A percentile compares a stretch with the other conserved stretches of the same genome.
Conservation (phyloP, 2,329 filamentous ascomycete genomes). For the Lachnellula willkommii region DNA sequence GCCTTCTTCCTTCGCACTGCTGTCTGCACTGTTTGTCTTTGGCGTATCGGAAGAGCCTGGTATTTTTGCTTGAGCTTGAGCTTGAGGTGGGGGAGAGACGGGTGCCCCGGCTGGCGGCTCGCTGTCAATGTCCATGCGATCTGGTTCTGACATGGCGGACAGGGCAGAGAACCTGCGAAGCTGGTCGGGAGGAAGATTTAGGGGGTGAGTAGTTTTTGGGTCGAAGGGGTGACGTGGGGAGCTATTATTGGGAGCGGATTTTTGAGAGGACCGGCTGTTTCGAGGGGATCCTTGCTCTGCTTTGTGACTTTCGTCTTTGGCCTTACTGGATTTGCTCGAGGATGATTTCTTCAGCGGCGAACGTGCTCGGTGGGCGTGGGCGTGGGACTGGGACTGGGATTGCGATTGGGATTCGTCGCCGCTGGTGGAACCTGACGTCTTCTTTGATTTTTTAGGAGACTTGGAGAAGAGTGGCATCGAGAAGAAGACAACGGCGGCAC, state of each 20-base stretch:
- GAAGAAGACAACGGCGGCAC: conserved; percentile 1
- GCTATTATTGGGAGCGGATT: conserved; percentile 18
- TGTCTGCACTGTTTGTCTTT: conserved; percentile 42
- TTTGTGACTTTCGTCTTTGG: conserved; percentile 26
- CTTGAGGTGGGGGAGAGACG: conserved; percentile 47
- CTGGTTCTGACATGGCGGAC: conserved; percentile 49
- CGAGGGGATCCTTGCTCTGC: conserved; percentile 26
- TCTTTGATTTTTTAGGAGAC: conserved; percentile 32
- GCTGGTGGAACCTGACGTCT: conserved; percentile 18
- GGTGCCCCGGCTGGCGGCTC: conserved; percentile 45
- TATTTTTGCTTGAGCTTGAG: conserved; percentile 26
- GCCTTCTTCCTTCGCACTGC: conserved; percentile 34
- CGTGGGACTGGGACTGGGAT: conserved; percentile 4
- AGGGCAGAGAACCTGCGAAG: conserved; percentile 69
- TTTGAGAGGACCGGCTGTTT: conserved; percentile 27
- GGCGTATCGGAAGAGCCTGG: conserved; percentile 38
- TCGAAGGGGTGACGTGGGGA: conserved; percentile 45
- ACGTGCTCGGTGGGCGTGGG: conserved; percentile 16
- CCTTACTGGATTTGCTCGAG: conserved; percentile 21
- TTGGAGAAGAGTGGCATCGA: conserved; percentile 34
- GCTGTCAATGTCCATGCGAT: conserved; percentile 72
- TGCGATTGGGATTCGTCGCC: conserved; percentile 20
- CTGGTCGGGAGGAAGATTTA: conserved; percentile 88
- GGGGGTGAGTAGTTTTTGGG: conserved; percentile 71
- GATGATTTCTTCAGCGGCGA: conserved; percentile 30